Conservation (phyloP, 768 basidiomycete species). For the Pulveroboletus sp. region DNA sequence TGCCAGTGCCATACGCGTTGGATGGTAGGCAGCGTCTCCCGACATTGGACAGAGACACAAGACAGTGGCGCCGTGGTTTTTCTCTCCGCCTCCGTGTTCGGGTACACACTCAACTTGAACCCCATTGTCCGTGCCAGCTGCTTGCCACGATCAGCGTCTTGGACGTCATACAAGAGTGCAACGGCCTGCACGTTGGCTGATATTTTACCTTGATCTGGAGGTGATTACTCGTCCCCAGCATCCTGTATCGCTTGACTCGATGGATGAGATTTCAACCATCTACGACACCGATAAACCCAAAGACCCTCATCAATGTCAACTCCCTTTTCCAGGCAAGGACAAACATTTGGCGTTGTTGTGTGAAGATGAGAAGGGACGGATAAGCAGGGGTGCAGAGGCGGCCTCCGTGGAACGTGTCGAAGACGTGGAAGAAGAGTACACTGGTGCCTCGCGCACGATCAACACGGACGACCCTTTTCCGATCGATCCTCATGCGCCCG, state of each 20-base stretch:
- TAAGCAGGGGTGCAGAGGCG: not conserved
- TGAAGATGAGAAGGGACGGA: slow-evolving; percentile 1
- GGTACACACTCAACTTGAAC: slow-evolving; percentile 5
- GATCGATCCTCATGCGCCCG: slow-evolving; percentile 41
- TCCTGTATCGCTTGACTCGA: not conserved
- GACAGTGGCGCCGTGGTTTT: no score
- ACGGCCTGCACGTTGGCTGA: not conserved
- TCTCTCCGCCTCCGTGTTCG: no score
- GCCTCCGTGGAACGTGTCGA: not conserved
- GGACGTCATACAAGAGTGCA: not conserved
- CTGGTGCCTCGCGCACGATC: slow-evolving; percentile 6
- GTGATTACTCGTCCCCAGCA: not conserved
- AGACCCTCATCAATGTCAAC: not conserved
- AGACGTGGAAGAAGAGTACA: not conserved
- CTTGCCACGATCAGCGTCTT: slow-evolving; percentile 9
- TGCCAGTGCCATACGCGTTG: no score
- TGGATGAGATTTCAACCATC: not conserved
- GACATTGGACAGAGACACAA: no score
- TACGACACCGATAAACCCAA: not conserved
- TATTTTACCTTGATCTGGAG: not conserved
- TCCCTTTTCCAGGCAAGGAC: not conserved
- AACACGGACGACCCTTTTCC: slow-evolving; percentile 46
- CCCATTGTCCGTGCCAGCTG: not conserved
- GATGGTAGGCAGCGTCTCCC: not conserved
- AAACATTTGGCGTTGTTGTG: not conserved